Evolutionary conservation across 2,329 filamentous ascomycete species (phyloP).

Genomic region (Ceratocystis ficicola): DNA sequence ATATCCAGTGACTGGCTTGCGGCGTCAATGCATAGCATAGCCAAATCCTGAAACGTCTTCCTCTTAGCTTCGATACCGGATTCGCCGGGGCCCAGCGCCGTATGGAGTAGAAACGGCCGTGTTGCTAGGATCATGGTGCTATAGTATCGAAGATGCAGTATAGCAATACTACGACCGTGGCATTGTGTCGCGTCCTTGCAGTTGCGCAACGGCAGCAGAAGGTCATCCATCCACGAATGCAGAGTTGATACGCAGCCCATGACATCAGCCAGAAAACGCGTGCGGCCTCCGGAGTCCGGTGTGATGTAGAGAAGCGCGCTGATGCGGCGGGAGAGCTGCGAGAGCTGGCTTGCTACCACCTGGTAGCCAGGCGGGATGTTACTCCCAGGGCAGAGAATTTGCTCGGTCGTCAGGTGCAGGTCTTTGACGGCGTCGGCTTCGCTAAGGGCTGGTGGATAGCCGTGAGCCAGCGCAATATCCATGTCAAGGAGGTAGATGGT

Average conservation of each 20-base stretch:
- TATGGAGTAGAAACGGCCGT: constrained; percentile 25
- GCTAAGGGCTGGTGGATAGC: constrained; percentile 25
- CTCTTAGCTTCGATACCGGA: constrained; percentile 23
- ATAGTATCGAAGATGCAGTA: constrained; percentile 24
- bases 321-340: constrained; percentile 24
- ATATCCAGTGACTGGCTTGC: constrained; percentile 24
- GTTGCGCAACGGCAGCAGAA: constrained; percentile 26
- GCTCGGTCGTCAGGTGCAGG: constrained; percentile 16
- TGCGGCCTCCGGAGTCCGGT: not conserved
- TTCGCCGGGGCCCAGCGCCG: constrained; percentile 20
- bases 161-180: constrained; percentile 26
- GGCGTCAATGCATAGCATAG: constrained; percentile 25
- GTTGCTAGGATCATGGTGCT: constrained; percentile 21
- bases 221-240: constrained; percentile 24
- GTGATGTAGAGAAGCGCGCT: constrained; percentile 16
- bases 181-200: constrained; percentile 23
- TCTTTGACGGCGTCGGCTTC: constrained; percentile 22
- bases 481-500: constrained; percentile 26
- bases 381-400: constrained; percentile 26
- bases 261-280: constrained; percentile 23
- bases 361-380: constrained; percentile 27
- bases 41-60: constrained; percentile 24
- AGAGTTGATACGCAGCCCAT: constrained; percentile 23
- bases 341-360: constrained; percentile 24
- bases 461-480: constrained; percentile 26